Base-by-base conservation (phyloP, 1,284 basidiomycete species). In the Fistulina hepatica region DNA sequence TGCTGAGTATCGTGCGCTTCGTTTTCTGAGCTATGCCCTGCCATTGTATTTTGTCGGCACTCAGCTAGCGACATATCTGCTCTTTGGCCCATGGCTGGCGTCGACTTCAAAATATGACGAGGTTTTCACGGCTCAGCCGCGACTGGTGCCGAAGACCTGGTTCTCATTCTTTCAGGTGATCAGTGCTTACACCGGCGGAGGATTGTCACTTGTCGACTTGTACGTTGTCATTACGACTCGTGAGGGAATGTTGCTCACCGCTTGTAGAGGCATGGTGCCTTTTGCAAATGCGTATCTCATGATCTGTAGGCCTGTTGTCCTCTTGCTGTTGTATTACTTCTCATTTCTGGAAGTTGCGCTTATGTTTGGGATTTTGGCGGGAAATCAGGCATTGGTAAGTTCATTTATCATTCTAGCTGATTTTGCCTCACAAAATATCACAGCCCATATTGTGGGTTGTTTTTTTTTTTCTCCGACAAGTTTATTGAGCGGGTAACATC, bases 1-100 rank as follows among this genome's bases (percentile, higher is more conserved):
- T 0, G 74, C 82, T 21, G 88, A 92, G 59, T 89, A 81, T 55
- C 60, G 76, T 7, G 81, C 78, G 4, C 55, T 84, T 43, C 64
- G 67, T 44, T 48, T 67, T 34, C 52, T 73, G 45, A 69, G 62
- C 40, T 71, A 65, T 50, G 45, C 72, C 8, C 61, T 72, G 9
- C 67, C 69, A 21, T 32, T 73, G 72, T 75, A 74, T 45, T 71
- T 72, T 44, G 47, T 74, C 6, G 50, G 53, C 2, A 60, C 58
- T 1, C 72, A 74, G 44, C 36, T 79, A 57, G 64, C 80, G 39
- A 55, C 73, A 2, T 74, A 78, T 44, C 69, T 81, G 42, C 60
- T 86, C 13, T 68, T 73, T 38, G 61, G 62, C 1, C 69, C 71
- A 0, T 74, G 69, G 69, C 42, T 74, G 1, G 58, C 58, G 1